Conservation (phyloP, 2,329 filamentous ascomycete species). For the Nothomitra cinnamomea region DNA sequence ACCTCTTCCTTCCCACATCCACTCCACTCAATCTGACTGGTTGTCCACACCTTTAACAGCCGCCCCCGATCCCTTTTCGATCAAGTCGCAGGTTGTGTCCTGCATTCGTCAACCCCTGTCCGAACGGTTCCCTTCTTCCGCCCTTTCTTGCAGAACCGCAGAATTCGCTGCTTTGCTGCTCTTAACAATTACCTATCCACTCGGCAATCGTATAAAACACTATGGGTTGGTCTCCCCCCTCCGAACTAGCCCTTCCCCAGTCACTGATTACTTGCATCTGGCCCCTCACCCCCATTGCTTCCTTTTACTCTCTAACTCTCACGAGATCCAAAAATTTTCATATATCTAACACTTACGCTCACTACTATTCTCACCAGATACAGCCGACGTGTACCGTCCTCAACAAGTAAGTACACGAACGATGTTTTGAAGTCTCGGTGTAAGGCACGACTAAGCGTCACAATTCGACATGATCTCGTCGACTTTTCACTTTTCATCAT, state of each 20-base stretch:
- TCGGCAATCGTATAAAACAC: conserved; percentile 16
- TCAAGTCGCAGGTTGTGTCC: conserved; percentile 5
- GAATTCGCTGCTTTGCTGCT: conserved; percentile 4
- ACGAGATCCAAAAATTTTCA: conserved; percentile 2
- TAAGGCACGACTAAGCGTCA: conserved; percentile 4
- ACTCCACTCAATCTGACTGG: conserved; percentile 3
- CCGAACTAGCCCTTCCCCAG: conserved; percentile 13
- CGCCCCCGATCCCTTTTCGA: conserved; percentile 3
- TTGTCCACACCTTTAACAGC: conserved; percentile 2
- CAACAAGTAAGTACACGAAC: conserved; percentile 20
- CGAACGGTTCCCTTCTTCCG: conserved; percentile 3
- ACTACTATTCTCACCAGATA: conserved; percentile 12
- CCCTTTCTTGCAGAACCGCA: conserved; percentile 3
- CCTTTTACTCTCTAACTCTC: conserved; percentile 1
- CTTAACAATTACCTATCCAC: conserved; percentile 7
- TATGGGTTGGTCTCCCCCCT: conserved; percentile 17
- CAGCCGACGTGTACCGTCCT: conserved; percentile 30
- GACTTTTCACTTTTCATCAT: neutral
- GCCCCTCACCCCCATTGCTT: conserved; percentile 6
- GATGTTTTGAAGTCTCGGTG: neutral
- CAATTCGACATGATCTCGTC: conserved; percentile 12
- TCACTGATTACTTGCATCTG: conserved; percentile 8
- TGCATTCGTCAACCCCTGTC: conserved; percentile 3
- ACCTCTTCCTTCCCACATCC: conserved; percentile 2
- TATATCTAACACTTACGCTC: conserved; percentile 12